Evolutionary conservation across 768 basidiomycete genomes (phyloP).

Genomic region (Astraeus odoratus): DNA sequence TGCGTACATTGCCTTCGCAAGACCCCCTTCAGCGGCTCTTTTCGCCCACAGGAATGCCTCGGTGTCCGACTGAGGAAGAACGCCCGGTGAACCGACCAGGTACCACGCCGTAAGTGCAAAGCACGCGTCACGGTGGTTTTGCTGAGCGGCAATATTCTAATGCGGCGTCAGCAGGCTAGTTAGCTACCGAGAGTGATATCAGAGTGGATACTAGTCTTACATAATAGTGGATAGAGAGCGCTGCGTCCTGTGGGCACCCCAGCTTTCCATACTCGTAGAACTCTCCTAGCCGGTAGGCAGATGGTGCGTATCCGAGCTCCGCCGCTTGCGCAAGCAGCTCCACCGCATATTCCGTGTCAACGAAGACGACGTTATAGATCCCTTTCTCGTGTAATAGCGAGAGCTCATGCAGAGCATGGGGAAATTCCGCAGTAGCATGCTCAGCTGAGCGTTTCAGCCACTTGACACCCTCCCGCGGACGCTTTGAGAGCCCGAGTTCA

Average conservation of each 20-base stretch:
- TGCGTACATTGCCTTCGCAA: conserved; percentile 96
- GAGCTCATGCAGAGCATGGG: conserved; percentile 92
- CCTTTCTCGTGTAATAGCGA: conserved; percentile 94
- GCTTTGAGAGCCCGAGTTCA: conserved; percentile 78
- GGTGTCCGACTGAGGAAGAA: conserved; percentile 96
- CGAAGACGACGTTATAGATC: conserved; percentile 95
- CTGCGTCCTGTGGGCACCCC: conserved; percentile 96
- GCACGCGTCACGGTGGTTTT: conserved; percentile 93
- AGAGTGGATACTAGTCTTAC: conserved; percentile 55
- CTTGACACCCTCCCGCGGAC: conserved; percentile 94
- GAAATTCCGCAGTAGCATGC: conserved; percentile 89
- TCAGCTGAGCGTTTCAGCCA: conserved; percentile 98
- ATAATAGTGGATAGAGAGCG: conserved; percentile 97
- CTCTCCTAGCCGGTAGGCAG: conserved; percentile 92
- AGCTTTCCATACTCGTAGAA: conserved; percentile 99
- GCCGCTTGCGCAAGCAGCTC: conserved; percentile 93
- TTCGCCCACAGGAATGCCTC: conserved; percentile 98
- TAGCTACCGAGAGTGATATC: conserved; percentile 4
- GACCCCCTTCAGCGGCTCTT: conserved; percentile 86
- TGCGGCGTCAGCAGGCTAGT: conserved; percentile 7
- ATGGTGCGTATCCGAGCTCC: conserved; percentile 94
- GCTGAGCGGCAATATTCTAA: conserved; percentile 96
- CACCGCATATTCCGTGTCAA: conserved; percentile 91
- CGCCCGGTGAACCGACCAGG: conserved; percentile 94
- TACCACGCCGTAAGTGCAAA: conserved; percentile 99